These are phyloP conservation scores for Ophiostoma australiae DNA, from an alignment of 2,329 filamentous ascomycete genomes.

Conservation along the genomic window DNA sequence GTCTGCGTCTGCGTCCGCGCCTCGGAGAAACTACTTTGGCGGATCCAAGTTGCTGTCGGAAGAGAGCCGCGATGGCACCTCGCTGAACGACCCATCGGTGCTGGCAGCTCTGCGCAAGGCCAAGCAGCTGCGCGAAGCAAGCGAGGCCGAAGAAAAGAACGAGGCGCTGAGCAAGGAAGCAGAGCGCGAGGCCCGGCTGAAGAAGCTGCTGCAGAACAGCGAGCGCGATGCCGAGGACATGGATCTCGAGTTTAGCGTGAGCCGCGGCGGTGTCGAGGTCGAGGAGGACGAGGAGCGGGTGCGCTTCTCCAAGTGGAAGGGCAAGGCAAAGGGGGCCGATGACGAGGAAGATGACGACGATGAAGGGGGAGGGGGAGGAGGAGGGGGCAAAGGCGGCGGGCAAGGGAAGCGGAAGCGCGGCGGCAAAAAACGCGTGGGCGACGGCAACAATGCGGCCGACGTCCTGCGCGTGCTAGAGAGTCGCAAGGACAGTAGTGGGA, in stretches of 20 bases:
- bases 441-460: constrained; percentile 72
- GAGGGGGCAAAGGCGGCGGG: constrained; percentile 39
- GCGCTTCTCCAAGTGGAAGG: constrained; percentile 60
- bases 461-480: constrained; percentile 73
- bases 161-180: constrained; percentile 41
- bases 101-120: constrained; percentile 83
- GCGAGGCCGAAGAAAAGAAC: constrained; percentile 38
- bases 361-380: constrained; percentile 41
- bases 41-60: constrained; percentile 54
- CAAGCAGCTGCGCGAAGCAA: constrained; percentile 54
- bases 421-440: constrained; percentile 70
- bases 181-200: constrained; percentile 61
- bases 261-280: constrained; percentile 80
- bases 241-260: constrained; percentile 90
- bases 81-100: constrained; percentile 69
- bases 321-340: constrained; percentile 34
- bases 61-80: constrained; percentile 47
- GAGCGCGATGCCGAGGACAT: constrained; percentile 84
- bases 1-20: constrained; percentile 26
- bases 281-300: constrained; percentile 60
- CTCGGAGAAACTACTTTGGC: constrained; percentile 58
- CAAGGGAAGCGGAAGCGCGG: constrained; percentile 61
- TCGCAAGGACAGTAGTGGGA: constrained; percentile 35
- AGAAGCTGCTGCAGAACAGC: constrained; percentile 66
- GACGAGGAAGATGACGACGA: constrained; percentile 48